Conservation (phyloP, 495 filamentous ascomycete species). For the Talaromyces adpressus region DNA sequence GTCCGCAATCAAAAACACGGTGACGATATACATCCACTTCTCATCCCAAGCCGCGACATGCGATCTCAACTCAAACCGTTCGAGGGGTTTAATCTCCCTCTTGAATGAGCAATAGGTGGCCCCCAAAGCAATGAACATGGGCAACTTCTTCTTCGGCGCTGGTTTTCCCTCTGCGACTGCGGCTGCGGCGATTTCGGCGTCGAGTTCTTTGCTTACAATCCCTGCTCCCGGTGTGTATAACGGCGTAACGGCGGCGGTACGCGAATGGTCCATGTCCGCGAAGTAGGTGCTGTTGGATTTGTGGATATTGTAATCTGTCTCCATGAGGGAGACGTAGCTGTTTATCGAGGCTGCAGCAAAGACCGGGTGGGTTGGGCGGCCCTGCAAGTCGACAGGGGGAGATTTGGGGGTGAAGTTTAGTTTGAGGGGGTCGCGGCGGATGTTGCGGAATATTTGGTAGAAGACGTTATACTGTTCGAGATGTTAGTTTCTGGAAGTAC, state of each 20-base stretch:
- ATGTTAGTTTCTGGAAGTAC: neutral
- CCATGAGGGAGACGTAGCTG: slow-evolving; percentile 46
- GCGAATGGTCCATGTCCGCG: slow-evolving; percentile 62
- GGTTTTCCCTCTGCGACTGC: slow-evolving; percentile 34
- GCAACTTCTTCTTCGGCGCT: slow-evolving; percentile 31
- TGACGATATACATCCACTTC: slow-evolving; percentile 78
- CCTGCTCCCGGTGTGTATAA: slow-evolving; percentile 52
- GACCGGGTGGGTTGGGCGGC: slow-evolving; percentile 37
- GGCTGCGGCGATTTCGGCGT: slow-evolving; percentile 28
- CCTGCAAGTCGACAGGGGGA: slow-evolving; percentile 21
- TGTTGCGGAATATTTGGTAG: slow-evolving; percentile 41
- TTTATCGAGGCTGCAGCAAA: slow-evolving; percentile 48
- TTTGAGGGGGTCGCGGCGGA: slow-evolving; percentile 36
- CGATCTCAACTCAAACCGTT: slow-evolving; percentile 61
- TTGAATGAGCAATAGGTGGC: slow-evolving; percentile 60
- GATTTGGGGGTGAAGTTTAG: slow-evolving; percentile 29
- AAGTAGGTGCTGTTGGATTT: slow-evolving; percentile 75
- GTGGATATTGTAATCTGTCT: slow-evolving; percentile 64
- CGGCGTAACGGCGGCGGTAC: slow-evolving; percentile 53
- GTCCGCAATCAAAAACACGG: slow-evolving; percentile 49
- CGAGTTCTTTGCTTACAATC: slow-evolving; percentile 39
- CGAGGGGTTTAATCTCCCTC: slow-evolving; percentile 59
- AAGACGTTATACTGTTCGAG: neutral
- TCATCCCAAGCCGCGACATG: slow-evolving; percentile 66
- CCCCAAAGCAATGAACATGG: slow-evolving; percentile 52